Conservation (phyloP, 2,329 filamentous ascomycete genomes). For the Trichoderma koningiopsis region DNA sequence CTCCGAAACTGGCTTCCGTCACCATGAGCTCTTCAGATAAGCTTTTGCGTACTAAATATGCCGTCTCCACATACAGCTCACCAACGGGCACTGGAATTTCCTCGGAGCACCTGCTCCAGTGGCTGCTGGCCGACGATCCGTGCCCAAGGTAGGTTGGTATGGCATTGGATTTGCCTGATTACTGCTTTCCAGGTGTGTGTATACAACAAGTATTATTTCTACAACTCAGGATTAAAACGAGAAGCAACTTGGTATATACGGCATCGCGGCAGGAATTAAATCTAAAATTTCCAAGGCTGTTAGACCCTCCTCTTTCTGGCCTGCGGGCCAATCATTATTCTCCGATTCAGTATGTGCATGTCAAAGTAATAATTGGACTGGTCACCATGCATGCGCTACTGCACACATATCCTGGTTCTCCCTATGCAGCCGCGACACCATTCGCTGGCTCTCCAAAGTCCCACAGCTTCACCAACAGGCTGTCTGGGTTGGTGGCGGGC, state of each 20-base stretch:
- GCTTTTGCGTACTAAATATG: slow-evolving; percentile 3
- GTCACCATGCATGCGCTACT: slow-evolving; percentile 12
- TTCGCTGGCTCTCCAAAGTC: slow-evolving; percentile 47
- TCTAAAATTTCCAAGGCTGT: not conserved
- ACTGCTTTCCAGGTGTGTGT: too few relatives aligned
- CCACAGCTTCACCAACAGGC: slow-evolving; percentile 62
- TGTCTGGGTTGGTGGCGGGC: slow-evolving; percentile 52
- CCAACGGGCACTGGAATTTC: not conserved
- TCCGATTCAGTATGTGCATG: slow-evolving; percentile 7
- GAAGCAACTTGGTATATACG: not conserved
- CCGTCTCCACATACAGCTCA: slow-evolving; percentile 17
- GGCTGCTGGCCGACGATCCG: not conserved
- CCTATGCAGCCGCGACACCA: slow-evolving; percentile 15
- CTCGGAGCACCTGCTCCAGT: slow-evolving; percentile 10
- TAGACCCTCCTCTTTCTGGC: not conserved
- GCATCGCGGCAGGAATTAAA: not conserved
- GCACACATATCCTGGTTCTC: not conserved
- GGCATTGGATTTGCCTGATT: not conserved
- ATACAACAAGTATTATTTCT: not conserved
- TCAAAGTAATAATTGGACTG: slow-evolving; percentile 8
- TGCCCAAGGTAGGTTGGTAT: not conserved
- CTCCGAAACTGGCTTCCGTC: not conserved
- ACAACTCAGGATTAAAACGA: not conserved
- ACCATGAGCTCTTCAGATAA: slow-evolving; percentile 9
- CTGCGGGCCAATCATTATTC: not conserved